Percentiles rank a stretch among this genome's conserved stretches.
phyloP scores from a whole-genome alignment of 2,329 filamentous ascomycete genomes.

The Microsporum audouinii region DNA sequence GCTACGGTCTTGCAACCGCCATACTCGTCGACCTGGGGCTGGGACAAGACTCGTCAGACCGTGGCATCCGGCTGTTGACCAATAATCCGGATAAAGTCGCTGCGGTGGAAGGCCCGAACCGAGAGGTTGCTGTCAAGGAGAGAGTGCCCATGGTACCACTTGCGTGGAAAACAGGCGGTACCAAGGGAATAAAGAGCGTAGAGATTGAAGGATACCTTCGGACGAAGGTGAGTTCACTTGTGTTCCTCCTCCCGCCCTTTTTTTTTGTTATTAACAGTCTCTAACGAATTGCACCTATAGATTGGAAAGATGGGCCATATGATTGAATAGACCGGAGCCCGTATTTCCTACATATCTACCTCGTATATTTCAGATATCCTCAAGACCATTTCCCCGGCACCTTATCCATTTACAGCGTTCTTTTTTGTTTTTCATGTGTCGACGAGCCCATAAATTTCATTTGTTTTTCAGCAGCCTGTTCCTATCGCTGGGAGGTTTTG shows the following conservation, averaged over 20 bases:
- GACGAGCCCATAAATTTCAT: neutral
- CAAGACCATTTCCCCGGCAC: neutral
- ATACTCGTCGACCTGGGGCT: constrained; percentile 80
- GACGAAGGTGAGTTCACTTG: constrained; percentile 61
- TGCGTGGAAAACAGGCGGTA: constrained; percentile 71
- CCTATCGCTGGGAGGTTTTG: neutral
- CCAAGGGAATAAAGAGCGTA: constrained; percentile 68
- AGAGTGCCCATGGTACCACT: constrained; percentile 90
- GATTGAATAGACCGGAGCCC: constrained; percentile 31
- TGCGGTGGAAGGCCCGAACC: constrained; percentile 80
- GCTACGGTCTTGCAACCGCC: constrained; percentile 90
- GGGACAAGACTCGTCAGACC: constrained; percentile 49
- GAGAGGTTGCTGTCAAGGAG: constrained; percentile 79
- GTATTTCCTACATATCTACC: neutral
- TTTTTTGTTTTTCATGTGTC: neutral
- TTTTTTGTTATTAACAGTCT: neutral
- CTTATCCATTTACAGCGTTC: neutral
- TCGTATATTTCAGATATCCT: neutral
- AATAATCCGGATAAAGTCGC: constrained; percentile 97
- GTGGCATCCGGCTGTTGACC: constrained; percentile 64
- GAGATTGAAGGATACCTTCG: constrained; percentile 91
- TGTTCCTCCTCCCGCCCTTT: neutral
- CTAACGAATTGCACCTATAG: constrained; percentile 32
- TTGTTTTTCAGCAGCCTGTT: neutral
- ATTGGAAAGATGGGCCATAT: constrained; percentile 84